Evolutionary conservation across 306 rosid genomes (phyloP).

Genomic region (Prunus campanulata): DNA sequence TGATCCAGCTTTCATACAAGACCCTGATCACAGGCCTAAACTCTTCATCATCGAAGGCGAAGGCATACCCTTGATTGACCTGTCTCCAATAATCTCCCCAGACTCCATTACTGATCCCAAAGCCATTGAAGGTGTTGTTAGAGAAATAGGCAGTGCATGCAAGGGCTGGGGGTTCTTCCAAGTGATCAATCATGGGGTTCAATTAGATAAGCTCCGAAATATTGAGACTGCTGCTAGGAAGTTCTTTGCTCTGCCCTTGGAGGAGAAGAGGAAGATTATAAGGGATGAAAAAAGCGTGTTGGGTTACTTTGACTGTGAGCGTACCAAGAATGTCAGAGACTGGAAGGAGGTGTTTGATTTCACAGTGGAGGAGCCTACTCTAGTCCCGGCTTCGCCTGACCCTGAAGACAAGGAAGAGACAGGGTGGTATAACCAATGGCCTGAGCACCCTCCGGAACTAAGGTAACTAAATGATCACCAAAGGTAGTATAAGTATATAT

Average conservation of each 20-base stretch:
- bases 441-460: constrained; percentile 41
- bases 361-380: constrained; percentile 28
- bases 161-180: constrained; percentile 56
- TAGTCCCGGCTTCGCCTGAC: constrained; percentile 31
- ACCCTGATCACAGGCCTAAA: constrained; percentile 57
- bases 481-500: neutral
- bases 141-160: constrained; percentile 50
- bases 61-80: constrained; percentile 46
- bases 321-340: constrained; percentile 63
- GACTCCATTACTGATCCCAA: neutral
- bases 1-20: constrained; percentile 49
- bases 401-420: constrained; percentile 25
- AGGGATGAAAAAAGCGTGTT: constrained; percentile 16
- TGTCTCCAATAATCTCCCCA: neutral
- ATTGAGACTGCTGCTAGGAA: constrained; percentile 29
- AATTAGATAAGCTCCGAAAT: constrained; percentile 29
- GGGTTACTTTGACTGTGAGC: constrained; percentile 56
- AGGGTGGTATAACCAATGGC: constrained; percentile 40
- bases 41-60: constrained; percentile 26
- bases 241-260: constrained; percentile 51
- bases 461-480: constrained; percentile 27
- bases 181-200: constrained; percentile 56
- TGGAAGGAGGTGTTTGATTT: constrained; percentile 70
- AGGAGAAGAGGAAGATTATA: constrained; percentile 51
- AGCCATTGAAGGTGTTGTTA: constrained; percentile 19